Conservation (phyloP, 441 rosid species). For the Erodium moschatum region DNA sequence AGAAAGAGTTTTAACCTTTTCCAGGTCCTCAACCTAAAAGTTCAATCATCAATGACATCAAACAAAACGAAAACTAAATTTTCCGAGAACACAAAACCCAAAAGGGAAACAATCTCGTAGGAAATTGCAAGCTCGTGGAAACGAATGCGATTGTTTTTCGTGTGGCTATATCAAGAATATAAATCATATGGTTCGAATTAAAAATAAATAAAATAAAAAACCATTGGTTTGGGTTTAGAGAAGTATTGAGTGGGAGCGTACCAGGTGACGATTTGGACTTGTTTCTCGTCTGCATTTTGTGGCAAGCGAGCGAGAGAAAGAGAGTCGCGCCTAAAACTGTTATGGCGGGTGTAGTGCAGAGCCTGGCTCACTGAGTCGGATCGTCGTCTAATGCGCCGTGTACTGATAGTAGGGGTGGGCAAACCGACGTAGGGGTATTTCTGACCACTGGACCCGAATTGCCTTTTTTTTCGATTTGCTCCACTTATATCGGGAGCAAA, state of each 20-base stretch:
- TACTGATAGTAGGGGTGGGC: too few species aligned
- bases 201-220: neutral
- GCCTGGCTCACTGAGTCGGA: too few species aligned
- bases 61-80: too few species aligned
- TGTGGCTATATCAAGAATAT: neutral
- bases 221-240: neutral
- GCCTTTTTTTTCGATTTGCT: too few species aligned
- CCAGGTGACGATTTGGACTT: conserved; percentile 5
- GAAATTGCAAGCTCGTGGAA: neutral
- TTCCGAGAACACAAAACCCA: neutral
- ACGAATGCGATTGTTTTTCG: neutral
- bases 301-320: neutral
- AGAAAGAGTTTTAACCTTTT: neutral
- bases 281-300: conserved; percentile 6
- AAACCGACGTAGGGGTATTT: too few species aligned
- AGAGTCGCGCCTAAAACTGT: conserved; percentile 3
- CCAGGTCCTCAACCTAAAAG: neutral
- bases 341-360: conserved; percentile 6
- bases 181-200: neutral
- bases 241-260: neutral
- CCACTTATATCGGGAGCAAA: too few species aligned
- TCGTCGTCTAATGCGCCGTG: too few species aligned
- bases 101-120: neutral
- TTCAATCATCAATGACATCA: too few species aligned
- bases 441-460: too few species aligned